Percentiles rank a stretch among this genome's conserved stretches.
Conservation (phyloP, 2,329 filamentous ascomycete genomes). For the Ophiosphaerella herpotricha region DNA sequence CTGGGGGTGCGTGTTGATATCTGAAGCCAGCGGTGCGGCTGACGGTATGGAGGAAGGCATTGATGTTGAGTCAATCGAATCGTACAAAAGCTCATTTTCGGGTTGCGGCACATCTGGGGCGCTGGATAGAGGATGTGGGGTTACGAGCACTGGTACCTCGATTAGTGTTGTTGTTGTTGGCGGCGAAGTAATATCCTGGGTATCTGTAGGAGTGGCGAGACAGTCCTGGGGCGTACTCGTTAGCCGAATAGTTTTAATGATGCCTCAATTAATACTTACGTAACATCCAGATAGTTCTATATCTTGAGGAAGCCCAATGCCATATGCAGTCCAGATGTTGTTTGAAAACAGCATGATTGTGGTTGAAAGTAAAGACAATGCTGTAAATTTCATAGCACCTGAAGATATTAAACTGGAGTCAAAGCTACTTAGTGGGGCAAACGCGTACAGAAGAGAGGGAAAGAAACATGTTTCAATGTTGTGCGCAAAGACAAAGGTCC, state of each 20-base stretch:
- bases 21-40: background rate
- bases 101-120: too few relatives aligned
- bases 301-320: constrained; percentile 8
- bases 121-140: background rate
- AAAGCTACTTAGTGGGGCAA: background rate
- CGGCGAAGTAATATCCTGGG: background rate
- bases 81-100: too few relatives aligned
- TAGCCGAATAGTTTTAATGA: background rate
- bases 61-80: background rate
- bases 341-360: constrained; percentile 14
- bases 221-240: background rate
- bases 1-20: background rate
- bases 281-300: constrained; percentile 2
- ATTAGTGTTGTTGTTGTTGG: background rate
- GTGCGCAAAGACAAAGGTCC: constrained; percentile 13
- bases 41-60: background rate
- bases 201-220: too few relatives aligned
- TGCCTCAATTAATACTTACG: constrained; percentile 1
- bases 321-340: constrained; percentile 25
- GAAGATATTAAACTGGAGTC: background rate
- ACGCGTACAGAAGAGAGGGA: constrained; percentile 7
- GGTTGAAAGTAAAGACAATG: background rate
- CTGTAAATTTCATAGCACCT: background rate
- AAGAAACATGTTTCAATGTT: background rate
- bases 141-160: background rate